A percentile compares a stretch with the other conserved stretches of the same genome.
These are phyloP conservation scores for Primulina tabacum DNA, from an alignment of 257 asterid species.

Conservation along the genomic window DNA sequence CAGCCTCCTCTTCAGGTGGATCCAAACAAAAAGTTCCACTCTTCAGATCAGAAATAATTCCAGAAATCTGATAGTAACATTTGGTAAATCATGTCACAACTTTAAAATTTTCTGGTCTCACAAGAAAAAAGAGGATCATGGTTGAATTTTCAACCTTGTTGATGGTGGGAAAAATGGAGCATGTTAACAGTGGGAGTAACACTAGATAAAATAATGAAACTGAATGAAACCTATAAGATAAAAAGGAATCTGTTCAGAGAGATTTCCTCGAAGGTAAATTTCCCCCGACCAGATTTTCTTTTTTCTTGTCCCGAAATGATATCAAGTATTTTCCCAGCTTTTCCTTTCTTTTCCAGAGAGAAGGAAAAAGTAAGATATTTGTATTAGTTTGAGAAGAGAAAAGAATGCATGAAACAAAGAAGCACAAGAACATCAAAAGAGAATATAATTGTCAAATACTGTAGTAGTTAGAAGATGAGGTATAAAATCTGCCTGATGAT, in stretches of 20 bases:
- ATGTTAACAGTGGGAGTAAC: not conserved
- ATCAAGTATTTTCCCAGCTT: not conserved
- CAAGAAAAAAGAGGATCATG: not conserved
- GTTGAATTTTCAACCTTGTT: slow-evolving; percentile 9
- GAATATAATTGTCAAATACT: too few species aligned
- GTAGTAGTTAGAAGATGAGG: too few species aligned
- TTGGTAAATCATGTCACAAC: slow-evolving; percentile 14
- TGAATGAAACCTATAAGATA: not conserved
- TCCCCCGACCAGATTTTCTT: too few species aligned
- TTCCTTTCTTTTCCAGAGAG: not conserved
- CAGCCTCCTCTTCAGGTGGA: slow-evolving; percentile 78
- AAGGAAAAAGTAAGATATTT: not conserved
- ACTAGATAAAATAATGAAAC: not conserved
- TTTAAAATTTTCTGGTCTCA: slow-evolving; percentile 1
- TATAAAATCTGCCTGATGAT: not conserved
- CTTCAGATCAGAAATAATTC: slow-evolving; percentile 56
- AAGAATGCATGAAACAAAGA: not conserved
- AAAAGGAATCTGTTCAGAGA: not conserved
- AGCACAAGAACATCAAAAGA: not conserved
- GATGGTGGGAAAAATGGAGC: not conserved
- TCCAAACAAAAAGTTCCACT: slow-evolving; percentile 58
- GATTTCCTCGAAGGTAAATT: too few species aligned
- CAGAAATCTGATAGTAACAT: slow-evolving; percentile 59
- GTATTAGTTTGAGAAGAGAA: not conserved
- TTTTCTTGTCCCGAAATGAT: too few species aligned